These are phyloP conservation scores for Claviceps quebecensis DNA, from an alignment of 2,329 filamentous ascomycete genomes.

Conservation along the genomic window DNA sequence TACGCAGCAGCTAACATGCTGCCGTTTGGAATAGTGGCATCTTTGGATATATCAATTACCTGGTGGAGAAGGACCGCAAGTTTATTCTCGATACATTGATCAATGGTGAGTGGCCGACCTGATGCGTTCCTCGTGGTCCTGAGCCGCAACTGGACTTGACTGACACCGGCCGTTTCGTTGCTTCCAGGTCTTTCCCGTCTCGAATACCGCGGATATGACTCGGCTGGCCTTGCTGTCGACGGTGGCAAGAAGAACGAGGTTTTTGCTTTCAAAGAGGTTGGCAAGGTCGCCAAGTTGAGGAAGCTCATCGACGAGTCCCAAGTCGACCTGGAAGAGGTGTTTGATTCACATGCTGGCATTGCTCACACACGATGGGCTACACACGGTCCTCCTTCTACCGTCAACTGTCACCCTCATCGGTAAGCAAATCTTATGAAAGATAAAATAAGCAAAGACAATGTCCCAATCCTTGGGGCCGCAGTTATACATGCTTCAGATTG, in stretches of 20 bases:
- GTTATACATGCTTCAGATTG: no score
- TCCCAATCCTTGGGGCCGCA: no score
- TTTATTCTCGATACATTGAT: conserved; percentile 92
- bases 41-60: conserved; percentile 98
- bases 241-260: conserved; percentile 99
- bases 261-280: conserved; percentile 95
- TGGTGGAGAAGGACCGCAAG: conserved; percentile 96
- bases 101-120: conserved; percentile 54
- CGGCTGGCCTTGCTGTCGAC: conserved; percentile 87
- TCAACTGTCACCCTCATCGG: conserved; percentile 98
- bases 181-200: conserved; percentile 72
- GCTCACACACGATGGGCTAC: conserved; percentile 99
- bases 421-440: conserved; percentile 28
- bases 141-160: not conserved
- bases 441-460: no score
- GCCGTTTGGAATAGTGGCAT: conserved; percentile 51
- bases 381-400: conserved; percentile 81
- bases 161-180: conserved; percentile 8
- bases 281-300: conserved; percentile 96
- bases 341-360: conserved; percentile 96
- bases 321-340: conserved; percentile 79
- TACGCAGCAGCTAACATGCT: conserved; percentile 13
- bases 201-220: conserved; percentile 98
- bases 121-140: not conserved
- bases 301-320: conserved; percentile 75